These are phyloP conservation scores for Wickerhamomyces silvicola DNA, from an alignment of 805 yeast genomes.

Conservation along the genomic window DNA sequence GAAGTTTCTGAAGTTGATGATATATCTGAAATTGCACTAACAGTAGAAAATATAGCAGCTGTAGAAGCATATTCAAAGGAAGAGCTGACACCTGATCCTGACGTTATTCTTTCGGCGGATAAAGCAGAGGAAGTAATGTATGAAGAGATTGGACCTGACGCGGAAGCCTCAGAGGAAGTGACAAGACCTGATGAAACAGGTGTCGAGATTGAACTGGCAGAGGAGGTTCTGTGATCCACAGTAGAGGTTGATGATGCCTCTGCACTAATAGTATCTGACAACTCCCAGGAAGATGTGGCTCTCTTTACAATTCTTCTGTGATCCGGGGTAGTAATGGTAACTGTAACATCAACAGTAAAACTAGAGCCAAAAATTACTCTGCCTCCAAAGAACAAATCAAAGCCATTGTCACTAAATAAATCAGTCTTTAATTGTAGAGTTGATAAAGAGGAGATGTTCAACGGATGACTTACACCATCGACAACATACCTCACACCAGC, in stretches of 20 bases:
- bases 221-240: too few species aligned
- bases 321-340: conserved; percentile 3
- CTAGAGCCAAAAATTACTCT: conserved; percentile 2
- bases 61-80: too few species aligned
- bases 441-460: conserved; percentile 3
- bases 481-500: conserved; percentile 1
- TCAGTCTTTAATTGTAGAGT: neutral
- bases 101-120: too few species aligned
- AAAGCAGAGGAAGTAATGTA: too few species aligned
- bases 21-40: too few species aligned
- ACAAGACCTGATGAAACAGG: too few species aligned
- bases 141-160: too few species aligned
- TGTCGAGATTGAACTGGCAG: too few species aligned
- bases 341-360: conserved; percentile 2
- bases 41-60: too few species aligned
- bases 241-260: conserved; percentile 8
- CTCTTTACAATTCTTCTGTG: conserved; percentile 1
- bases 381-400: conserved; percentile 4
- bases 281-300: conserved; percentile 2
- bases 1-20: too few species aligned
- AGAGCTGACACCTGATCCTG: too few species aligned
- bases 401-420: conserved; percentile 2
- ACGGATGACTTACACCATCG: conserved; percentile 2
- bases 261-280: conserved; percentile 3
- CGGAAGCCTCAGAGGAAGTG: too few species aligned